A percentile compares a stretch with the other conserved stretches of the same genome.
Evolutionary conservation across 1,284 basidiomycete genomes (phyloP).

Genomic region (Coniophora puteana): DNA sequence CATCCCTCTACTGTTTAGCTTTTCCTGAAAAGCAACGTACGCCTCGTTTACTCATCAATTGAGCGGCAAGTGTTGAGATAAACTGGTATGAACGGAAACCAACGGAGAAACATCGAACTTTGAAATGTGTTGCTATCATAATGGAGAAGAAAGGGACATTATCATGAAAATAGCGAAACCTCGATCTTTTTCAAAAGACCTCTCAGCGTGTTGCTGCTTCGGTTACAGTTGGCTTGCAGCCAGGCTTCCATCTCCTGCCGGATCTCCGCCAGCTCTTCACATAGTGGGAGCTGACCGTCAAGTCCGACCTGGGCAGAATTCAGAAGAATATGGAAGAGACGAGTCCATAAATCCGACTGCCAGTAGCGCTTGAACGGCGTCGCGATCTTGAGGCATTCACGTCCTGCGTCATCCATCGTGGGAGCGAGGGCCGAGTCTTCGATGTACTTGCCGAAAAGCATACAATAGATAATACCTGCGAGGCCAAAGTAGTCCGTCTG

Average conservation of each 20-base stretch:
- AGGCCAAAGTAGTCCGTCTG: conserved; percentile 96
- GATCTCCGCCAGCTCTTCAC: conserved; percentile 60
- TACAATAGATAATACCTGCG: conserved; percentile 89
- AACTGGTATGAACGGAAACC: conserved; percentile 1
- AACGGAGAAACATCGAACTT: background rate
- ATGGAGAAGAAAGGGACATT: too few relatives aligned
- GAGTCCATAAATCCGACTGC: conserved; percentile 86
- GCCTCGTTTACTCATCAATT: too few relatives aligned
- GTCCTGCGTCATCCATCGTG: conserved; percentile 26
- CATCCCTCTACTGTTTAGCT: too few relatives aligned
- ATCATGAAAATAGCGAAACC: conserved; percentile 41
- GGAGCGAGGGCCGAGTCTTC: conserved; percentile 51
- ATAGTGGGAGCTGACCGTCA: conserved; percentile 66
- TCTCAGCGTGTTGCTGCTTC: conserved; percentile 85
- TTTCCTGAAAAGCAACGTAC: too few relatives aligned
- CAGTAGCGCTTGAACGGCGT: conserved; percentile 92
- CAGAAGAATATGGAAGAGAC: conserved; percentile 83
- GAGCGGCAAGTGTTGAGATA: too few relatives aligned
- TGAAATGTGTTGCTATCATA: conserved; percentile 13
- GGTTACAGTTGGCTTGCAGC: conserved; percentile 79
- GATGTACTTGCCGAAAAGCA: conserved; percentile 96
- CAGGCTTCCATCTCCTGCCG: conserved; percentile 84
- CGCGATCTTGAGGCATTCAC: conserved; percentile 67
- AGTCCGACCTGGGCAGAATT: conserved; percentile 64
- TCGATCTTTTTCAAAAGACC: conserved; percentile 81